Percentiles rank a stretch among this genome's conserved stretches.
Conservation (phyloP, 257 asterid species). For the Osmanthus fragrans region DNA sequence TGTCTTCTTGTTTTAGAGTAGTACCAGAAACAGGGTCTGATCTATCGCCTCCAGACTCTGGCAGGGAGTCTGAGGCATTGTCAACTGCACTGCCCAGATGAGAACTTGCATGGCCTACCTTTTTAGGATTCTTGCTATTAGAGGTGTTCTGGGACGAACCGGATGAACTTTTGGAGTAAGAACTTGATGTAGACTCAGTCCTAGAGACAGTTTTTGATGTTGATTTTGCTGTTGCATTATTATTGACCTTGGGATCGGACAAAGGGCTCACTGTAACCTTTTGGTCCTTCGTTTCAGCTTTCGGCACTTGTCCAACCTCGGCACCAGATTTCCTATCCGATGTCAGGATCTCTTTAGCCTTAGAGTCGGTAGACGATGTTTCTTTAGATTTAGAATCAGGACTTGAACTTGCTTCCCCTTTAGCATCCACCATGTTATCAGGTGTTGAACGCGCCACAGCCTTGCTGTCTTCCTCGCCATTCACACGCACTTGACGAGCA, state of each 20-base stretch:
- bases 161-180: slow-evolving; percentile 32
- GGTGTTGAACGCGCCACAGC: slow-evolving; percentile 41
- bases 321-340: slow-evolving; percentile 44
- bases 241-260: slow-evolving; percentile 44
- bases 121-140: slow-evolving; percentile 40
- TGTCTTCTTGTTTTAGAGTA: slow-evolving; percentile 53
- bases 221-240: slow-evolving; percentile 29
- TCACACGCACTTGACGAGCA: slow-evolving; percentile 50
- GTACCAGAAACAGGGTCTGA: slow-evolving; percentile 30
- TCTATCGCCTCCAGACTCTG: slow-evolving; percentile 39
- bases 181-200: slow-evolving; percentile 33
- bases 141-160: slow-evolving; percentile 21
- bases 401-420: slow-evolving; percentile 37
- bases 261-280: slow-evolving; percentile 35
- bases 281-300: slow-evolving; percentile 38
- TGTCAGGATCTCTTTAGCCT: slow-evolving; percentile 42
- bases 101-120: slow-evolving; percentile 36
- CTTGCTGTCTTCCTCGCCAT: slow-evolving; percentile 61
- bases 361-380: slow-evolving; percentile 31
- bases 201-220: slow-evolving; percentile 39
- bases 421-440: slow-evolving; percentile 51
- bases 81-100: slow-evolving; percentile 1
- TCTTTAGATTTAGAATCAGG: slow-evolving; percentile 51
- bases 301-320: slow-evolving; percentile 42
- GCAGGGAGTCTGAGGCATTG: slow-evolving; percentile 26